Base-by-base conservation (phyloP, 2,329 filamentous ascomycete species). In the Penicillium italicum region DNA sequence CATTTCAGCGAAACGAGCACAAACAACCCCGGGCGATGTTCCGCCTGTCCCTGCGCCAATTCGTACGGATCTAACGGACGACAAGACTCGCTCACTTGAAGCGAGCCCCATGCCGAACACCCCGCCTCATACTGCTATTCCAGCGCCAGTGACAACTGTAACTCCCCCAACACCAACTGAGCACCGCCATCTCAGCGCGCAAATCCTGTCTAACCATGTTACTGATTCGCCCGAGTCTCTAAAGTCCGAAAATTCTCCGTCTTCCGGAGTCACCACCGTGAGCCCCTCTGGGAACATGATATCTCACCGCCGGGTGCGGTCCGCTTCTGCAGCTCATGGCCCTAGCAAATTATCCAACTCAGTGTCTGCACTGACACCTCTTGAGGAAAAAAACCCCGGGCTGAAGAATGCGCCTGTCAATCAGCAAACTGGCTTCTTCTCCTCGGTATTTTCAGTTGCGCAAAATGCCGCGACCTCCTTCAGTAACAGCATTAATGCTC, bases 391-490 rank as follows among this genome's bases (percentile, higher is more conserved):
- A 58, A 59, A 75, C 59, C 49, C 79, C 62, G 66, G 72, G 53
- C 69, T 77, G n/a, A 85, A 84, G 58, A 79, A 82, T 64, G 67
- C 84, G 33, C 78, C 82, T 30, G 81, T 83, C n/a, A 76, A 74
- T 31, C 73, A 75, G 47, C 75, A 76, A 52, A 74, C 73, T 31
- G 87, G 91, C 1, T 97, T 99, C 77, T 97, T 99, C 75, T 96
- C 91, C 5, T 92, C 90, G 26, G 89, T 99, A 69, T 85, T 99
- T 61, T 93, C 91, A 38, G 93, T 88, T 43, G 94, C 94, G 18
- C 93, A 97, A 73, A 97, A 88, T 81, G 93, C 93, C 41, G 91
- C 92, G 14, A 90, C 83, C 60, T 90, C 86, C 45, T 87, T 97
- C 44, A 84, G 85, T 46, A 92, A 85, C 69, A 78, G 74, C 33